Evolutionary conservation across 352 stramenopile species (phyloP).

Genomic region (Aphanomyces astaci): DNA sequence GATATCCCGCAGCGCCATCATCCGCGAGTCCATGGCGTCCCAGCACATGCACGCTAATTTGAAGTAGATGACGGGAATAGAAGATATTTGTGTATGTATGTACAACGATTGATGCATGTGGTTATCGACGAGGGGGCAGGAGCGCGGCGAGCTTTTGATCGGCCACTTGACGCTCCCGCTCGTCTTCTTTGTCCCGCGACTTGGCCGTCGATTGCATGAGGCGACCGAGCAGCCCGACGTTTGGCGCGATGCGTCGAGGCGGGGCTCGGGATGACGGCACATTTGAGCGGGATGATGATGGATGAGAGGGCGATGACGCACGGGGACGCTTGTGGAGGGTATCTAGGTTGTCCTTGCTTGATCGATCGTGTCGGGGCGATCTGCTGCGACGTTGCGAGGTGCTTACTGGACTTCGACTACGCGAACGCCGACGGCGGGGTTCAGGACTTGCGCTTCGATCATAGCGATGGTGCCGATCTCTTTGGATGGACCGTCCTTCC

Average conservation of each 20-base stretch:
- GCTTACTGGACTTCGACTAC: neutral
- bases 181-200: conserved; percentile 22
- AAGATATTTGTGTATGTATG: too few relatives aligned
- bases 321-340: too few relatives aligned
- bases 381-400: too few relatives aligned
- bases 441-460: neutral
- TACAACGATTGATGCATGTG: too few relatives aligned
- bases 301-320: too few relatives aligned
- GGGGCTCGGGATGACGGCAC: neutral
- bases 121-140: neutral
- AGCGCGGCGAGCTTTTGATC: conserved; percentile 14
- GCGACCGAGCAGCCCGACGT: conserved; percentile 6
- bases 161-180: conserved; percentile 20
- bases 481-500: neutral
- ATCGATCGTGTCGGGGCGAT: too few relatives aligned
- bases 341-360: too few relatives aligned
- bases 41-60: neutral
- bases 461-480: neutral
- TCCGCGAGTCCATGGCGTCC: conserved; percentile 17
- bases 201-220: conserved; percentile 17
- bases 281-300: neutral
- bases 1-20: conserved; percentile 17
- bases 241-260: conserved; percentile 12
- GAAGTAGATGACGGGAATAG: neutral
- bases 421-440: neutral